A percentile compares a stretch with the other conserved stretches of the same genome.
These are phyloP conservation scores for Aphanomyces euteiches DNA, from an alignment of 352 stramenopile species.

Conservation along the genomic window DNA sequence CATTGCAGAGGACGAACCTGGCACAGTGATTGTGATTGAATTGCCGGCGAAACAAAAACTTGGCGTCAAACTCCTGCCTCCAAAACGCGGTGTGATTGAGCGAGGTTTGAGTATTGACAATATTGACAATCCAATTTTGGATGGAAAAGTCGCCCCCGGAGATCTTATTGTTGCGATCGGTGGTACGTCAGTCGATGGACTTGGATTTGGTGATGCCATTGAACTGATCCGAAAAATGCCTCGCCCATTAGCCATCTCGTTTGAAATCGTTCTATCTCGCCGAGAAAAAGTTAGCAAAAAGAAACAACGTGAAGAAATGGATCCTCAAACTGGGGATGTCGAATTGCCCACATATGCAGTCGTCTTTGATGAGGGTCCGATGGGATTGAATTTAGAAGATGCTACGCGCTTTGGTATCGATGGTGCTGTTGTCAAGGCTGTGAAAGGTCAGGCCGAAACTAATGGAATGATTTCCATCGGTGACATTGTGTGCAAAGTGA, in stretches of 20 bases:
- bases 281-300: slow-evolving; percentile 51
- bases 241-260: slow-evolving; percentile 70
- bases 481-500: slow-evolving; percentile 86
- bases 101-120: slow-evolving; percentile 83
- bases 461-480: slow-evolving; percentile 78
- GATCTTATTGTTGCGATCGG: slow-evolving; percentile 84
- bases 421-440: slow-evolving; percentile 67
- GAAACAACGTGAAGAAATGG: slow-evolving; percentile 59
- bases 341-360: slow-evolving; percentile 79
- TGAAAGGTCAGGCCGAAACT: slow-evolving; percentile 80
- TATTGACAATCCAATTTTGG: slow-evolving; percentile 80
- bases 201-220: slow-evolving; percentile 79
- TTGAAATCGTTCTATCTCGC: slow-evolving; percentile 68
- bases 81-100: slow-evolving; percentile 73
- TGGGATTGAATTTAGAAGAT: slow-evolving; percentile 83
- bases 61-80: slow-evolving; percentile 80
- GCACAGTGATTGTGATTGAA: slow-evolving; percentile 71
- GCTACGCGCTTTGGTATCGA: slow-evolving; percentile 78
- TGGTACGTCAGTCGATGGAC: slow-evolving; percentile 63
- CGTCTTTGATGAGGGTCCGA: slow-evolving; percentile 78
- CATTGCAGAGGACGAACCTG: slow-evolving; percentile 16
- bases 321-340: slow-evolving; percentile 34
- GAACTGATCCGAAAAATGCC: slow-evolving; percentile 82
- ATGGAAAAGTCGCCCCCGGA: slow-evolving; percentile 75
- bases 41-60: slow-evolving; percentile 81